A percentile compares a stretch with the other conserved stretches of the same genome.
These are phyloP conservation scores for Arachnomyces sp. DNA, from an alignment of 2,329 filamentous ascomycete genomes.

Conservation along the genomic window DNA sequence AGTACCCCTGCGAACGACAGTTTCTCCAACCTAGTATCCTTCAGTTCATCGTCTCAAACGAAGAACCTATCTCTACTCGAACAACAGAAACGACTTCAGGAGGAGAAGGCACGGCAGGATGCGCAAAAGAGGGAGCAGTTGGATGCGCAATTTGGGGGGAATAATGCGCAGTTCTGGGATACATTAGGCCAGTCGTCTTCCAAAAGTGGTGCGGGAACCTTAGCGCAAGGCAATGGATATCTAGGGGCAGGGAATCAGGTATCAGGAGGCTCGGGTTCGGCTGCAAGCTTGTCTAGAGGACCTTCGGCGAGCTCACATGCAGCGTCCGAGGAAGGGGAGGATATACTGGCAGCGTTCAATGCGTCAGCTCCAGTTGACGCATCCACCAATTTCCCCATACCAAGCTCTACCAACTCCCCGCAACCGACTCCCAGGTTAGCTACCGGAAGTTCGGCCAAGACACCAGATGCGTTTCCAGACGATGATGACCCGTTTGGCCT, in stretches of 20 bases:
- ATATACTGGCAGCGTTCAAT: conserved; percentile 55
- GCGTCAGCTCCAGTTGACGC: conserved; percentile 50
- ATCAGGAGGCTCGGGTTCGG: too few relatives aligned
- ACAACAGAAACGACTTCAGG: conserved; percentile 60
- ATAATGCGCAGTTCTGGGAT: conserved; percentile 65
- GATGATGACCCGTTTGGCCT: conserved; percentile 84
- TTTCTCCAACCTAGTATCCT: conserved; percentile 60
- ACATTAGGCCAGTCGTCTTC: conserved; percentile 48
- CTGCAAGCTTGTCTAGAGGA: neutral
- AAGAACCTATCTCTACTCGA: conserved; percentile 63
- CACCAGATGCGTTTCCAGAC: conserved; percentile 44
- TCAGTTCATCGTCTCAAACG: conserved; percentile 37
- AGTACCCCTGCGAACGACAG: conserved; percentile 38
- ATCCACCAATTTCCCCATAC: conserved; percentile 50
- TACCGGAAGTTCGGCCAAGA: conserved; percentile 12
- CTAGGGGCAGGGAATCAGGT: too few relatives aligned
- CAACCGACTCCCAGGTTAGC: conserved; percentile 12
- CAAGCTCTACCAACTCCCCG: conserved; percentile 27
- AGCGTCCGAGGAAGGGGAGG: conserved; percentile 37
- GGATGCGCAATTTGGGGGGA: conserved; percentile 66
- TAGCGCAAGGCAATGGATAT: neutral
- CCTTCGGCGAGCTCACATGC: conserved; percentile 1
- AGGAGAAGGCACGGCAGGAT: conserved; percentile 67
- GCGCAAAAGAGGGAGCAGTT: conserved; percentile 62
- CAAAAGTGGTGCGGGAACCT: conserved; percentile 30